Base-by-base conservation (phyloP, 495 filamentous ascomycete genomes). In the Sphaerosporella brunnea region DNA sequence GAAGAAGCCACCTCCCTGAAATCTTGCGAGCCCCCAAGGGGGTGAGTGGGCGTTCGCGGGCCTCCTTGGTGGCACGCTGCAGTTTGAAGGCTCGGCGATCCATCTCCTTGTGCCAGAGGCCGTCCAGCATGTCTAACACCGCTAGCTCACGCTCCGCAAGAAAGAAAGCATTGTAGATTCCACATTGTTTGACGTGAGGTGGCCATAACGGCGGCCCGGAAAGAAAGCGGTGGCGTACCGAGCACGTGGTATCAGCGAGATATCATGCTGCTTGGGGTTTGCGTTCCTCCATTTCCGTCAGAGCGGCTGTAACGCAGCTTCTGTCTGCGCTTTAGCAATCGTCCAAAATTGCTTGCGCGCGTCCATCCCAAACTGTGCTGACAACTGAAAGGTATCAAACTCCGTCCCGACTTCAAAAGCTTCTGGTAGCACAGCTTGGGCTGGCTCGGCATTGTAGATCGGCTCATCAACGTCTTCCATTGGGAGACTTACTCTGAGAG, bases 81-180 rank as follows among this genome's bases (percentile, higher is more conserved):
- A 43, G 15, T 19, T 21, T 21, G 15, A n/a, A 18, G 20, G n/a
- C 34, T 1, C 30, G 26, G 9, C 40, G 28, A 23, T 38, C 36
- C 38, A 49, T 55, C 1, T 39, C 35, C n/a, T 45, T 19, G 18
- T 49, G 50, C 49, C 43, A 55, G n/a, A 55, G 44, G 2, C 45
- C 24, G 23, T 49, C 26, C 3, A 55, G 13, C 18, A 49, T 32
- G 15, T 48, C 44, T 0, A 52, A 5, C 4, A 52, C 38, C 15
- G 52, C 37, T 4, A 52, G 23, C 32, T 52, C 50, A 15, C 49
- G 21, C 32, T 40, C 24, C 4, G 23, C 23, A 32, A 26, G 23
- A 3, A 46, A 45, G 1, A 52, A 5, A 11, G 18, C 36, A 28
- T 55, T 55, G 38, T 35, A 4, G 45, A 52, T 34, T 55, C 45